phyloP scores from a whole-genome alignment of 306 rosid species.

The Senna siamea region DNA sequence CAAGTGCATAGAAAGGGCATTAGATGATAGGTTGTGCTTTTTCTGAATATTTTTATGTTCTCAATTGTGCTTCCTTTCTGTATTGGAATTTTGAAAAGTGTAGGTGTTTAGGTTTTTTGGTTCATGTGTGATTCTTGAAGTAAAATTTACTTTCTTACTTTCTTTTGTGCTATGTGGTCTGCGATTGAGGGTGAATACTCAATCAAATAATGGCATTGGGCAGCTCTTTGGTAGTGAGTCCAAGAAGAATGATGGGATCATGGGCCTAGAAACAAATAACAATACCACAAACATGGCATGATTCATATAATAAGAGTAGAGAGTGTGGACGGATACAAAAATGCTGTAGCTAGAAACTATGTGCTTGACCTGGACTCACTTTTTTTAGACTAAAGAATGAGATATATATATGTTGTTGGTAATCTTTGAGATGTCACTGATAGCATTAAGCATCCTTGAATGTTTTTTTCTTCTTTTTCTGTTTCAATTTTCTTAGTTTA shows the following conservation, averaged over 20 bases:
- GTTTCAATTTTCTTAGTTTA: not conserved
- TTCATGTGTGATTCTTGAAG: not conserved
- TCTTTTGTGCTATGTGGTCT: not conserved
- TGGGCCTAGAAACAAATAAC: too few relatives aligned
- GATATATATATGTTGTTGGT: not conserved
- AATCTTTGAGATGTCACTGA: slow-evolving; percentile 1
- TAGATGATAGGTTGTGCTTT: not conserved
- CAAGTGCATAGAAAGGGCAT: too few relatives aligned
- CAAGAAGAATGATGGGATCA: not conserved
- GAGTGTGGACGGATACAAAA: not conserved
- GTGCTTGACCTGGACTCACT: slow-evolving; percentile 7
- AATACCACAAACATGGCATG: too few relatives aligned
- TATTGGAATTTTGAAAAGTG: not conserved
- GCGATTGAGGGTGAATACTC: not conserved
- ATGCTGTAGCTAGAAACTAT: not conserved
- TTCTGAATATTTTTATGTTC: not conserved
- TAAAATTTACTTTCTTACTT: not conserved
- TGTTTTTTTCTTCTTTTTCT: not conserved
- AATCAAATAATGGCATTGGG: not conserved
- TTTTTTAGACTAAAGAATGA: not conserved
- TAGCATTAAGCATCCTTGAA: not conserved
- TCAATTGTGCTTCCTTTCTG: not conserved
- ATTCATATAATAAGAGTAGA: not conserved
- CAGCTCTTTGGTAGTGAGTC: not conserved
- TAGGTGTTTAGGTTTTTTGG: not conserved